Base-by-base conservation (phyloP, 2,329 filamentous ascomycete species). In the Blastomyces emzantsi region DNA sequence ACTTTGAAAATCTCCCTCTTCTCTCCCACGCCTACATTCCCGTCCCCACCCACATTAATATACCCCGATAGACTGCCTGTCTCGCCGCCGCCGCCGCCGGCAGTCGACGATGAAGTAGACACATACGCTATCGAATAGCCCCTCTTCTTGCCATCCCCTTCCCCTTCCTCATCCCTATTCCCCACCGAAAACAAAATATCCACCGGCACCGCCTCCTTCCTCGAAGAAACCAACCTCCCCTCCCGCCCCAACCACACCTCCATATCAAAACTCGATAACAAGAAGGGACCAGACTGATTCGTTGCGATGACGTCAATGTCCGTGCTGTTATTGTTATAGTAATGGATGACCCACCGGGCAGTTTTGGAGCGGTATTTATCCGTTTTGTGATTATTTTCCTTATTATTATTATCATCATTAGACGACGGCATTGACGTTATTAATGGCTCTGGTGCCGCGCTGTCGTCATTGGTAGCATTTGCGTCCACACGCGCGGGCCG, bases 251-350 rank as follows among this genome's bases (percentile, higher is more conserved):
- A n/a, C 66, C 66, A 67, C 8, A 62, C n/a, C 11, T 33, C 49
- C 15, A 47, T 52, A 54, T 66, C 56, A 47, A 52, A 45, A 28
- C 47, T 64, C 11, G 64, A 67, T 22, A 67, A 52, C 28, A 67
- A 64, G 43, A 64, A 67, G 8, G 66, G 66, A 3, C 62, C 43
- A 33, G 63, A 62, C 43, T 67, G 66, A n/a, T 61, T 63, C 17
- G 63, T 67, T 9, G 63, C 63, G 33, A 63, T 57, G n/a, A 63
- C 64, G 33, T 60, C 62, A 19, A 65, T 47, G 47, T 62, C 62
- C 17, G 64, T 66, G 3, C 54, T 62, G 19, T 64, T 64, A 56
- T 67, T 66, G 51, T 66, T 66, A 39, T 66, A 65, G 56, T 67
- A 67, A 47, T 67, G 60, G 11, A 67, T 47, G 41, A 67, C 49